Base-by-base conservation (phyloP, 345 rosid species). In the Populus tremula region DNA sequence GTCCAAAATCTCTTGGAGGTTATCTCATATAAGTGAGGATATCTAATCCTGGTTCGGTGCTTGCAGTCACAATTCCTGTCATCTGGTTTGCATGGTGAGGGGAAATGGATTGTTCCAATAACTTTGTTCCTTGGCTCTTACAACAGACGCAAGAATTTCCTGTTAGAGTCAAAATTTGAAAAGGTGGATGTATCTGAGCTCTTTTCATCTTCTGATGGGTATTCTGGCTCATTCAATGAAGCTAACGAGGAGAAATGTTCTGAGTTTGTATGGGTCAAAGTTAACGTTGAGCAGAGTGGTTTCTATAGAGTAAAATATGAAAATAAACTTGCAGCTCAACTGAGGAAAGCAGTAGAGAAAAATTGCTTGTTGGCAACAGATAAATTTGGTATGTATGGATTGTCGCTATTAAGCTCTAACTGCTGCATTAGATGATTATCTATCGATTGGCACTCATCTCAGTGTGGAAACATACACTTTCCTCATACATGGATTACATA, bases 221-320 rank as follows among this genome's bases (percentile, higher is more conserved):
- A 33, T 33, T 33, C 35, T 33, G 35, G 35, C 35, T 33, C 35
- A 33, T 33, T 33, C 35, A 33, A 33, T 33, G 35, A 33, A 33
- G 35, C 35, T 33, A 33, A 33, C 35, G 35, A 33, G 35, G 35
- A 33, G 35, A 33, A 33, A 33, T 33, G 35, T 33, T 33, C 35
- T 0, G 53, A 80, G 45, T 25, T 43, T 43, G 27, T 33, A 54
- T 87, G 90, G 85, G 25, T 85, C 67, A 87, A 83, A 79, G 81
- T 85, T 20, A 87, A 87, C 80, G 76, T 82, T 39, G 80, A 82
- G 71, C 86, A 82, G 73, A 84, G 83, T 65, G 90, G 90, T 53
- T 85, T 87, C 80, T 85, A 85, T 59, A 78, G 88, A 53, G 82
- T 78, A 10, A 80, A 73, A 63, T 87, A 85, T 62, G 87, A 80